A percentile compares a stretch with the other conserved stretches of the same genome.
Evolutionary conservation across 106 monocot genomes (phyloP).

Genomic region (Amphibolis antarctica): DNA sequence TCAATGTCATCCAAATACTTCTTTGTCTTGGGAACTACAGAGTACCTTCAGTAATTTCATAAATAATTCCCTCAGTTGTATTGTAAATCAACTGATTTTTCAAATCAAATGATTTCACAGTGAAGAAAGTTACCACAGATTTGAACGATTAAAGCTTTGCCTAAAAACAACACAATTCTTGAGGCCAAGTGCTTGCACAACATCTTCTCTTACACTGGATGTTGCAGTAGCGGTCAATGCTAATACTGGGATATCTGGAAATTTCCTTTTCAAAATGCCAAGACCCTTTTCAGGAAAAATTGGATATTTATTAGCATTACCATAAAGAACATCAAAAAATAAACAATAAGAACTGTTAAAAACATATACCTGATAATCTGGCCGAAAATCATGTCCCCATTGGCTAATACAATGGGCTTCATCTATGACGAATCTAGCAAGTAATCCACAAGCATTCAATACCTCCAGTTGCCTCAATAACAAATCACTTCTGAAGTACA

Average conservation of each 20-base stretch:
- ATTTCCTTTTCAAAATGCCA: conserved; percentile 87
- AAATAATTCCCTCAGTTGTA: neutral
- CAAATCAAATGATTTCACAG: neutral
- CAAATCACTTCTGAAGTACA: conserved; percentile 58
- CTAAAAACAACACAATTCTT: conserved; percentile 78
- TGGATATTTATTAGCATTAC: neutral
- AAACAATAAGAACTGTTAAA: neutral
- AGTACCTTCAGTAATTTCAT: conserved; percentile 47
- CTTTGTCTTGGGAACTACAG: conserved; percentile 72
- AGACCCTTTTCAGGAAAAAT: conserved; percentile 36
- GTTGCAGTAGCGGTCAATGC: conserved; percentile 98
- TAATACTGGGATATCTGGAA: conserved; percentile 64
- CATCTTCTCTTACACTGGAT: conserved; percentile 89
- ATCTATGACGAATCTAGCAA: conserved; percentile 96
- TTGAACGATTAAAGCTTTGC: conserved; percentile 95
- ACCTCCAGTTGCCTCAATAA: conserved; percentile 66
- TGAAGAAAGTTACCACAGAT: conserved; percentile 43
- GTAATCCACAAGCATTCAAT: conserved; percentile 47
- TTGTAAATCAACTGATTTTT: neutral
- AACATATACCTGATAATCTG: conserved; percentile 77
- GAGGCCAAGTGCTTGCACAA: conserved; percentile 88
- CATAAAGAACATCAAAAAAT: neutral
- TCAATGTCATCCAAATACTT: conserved; percentile 93
- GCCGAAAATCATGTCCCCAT: conserved; percentile 99
- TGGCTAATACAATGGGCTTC: conserved; percentile 99